Base-by-base conservation (phyloP, 2,329 filamentous ascomycete species). In the Colletotrichum spinosum region DNA sequence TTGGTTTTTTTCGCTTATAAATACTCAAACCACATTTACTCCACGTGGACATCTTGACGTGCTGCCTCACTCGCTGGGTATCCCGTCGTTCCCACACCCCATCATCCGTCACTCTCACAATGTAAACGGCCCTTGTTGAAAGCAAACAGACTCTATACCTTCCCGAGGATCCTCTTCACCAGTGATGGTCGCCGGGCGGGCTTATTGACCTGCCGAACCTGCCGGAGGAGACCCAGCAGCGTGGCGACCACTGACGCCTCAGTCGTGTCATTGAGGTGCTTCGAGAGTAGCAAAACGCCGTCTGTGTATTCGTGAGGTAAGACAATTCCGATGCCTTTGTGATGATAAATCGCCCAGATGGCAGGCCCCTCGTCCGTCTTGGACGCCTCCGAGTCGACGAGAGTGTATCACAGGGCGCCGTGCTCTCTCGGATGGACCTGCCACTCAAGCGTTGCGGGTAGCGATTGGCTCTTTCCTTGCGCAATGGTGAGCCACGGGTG, bases 301-400 rank as follows among this genome's bases (percentile, higher is more conserved):
- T 70, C 67, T 46, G 65, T 68, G 42, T 66, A 61, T 2, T 69
- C 67, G 2, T 45, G 25, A 0, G 68, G 67, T 5, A 66, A 55
- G 6, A 12, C 13, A 37, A 66, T 48, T 2, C 55, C 52, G 35
- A 68, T 53, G 2, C 68, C 68, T 2, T 57, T 48, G 41, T 70
- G 68, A 42, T 70, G 67, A n/a, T 70, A 70, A 17, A 70, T 53
- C 15, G 65, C 68, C 10, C 61, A 51, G n/a, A 69, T 35, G 5
- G 46, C 38, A 0, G 60, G 56, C 17, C 58, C 42, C 3, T 9
- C 51, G 13, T 38, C 13, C 12, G 13, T 42, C 11, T 12, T 5
- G 1, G n/a, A 42, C 7, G 11, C 46, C 8, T 41, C 35, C 7
- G 41, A 46, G 39, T 67, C 63, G 10, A 67, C 58, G 13, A 68